Base-by-base conservation (phyloP, 345 rosid species). In the Crucihimalaya himalaica region DNA sequence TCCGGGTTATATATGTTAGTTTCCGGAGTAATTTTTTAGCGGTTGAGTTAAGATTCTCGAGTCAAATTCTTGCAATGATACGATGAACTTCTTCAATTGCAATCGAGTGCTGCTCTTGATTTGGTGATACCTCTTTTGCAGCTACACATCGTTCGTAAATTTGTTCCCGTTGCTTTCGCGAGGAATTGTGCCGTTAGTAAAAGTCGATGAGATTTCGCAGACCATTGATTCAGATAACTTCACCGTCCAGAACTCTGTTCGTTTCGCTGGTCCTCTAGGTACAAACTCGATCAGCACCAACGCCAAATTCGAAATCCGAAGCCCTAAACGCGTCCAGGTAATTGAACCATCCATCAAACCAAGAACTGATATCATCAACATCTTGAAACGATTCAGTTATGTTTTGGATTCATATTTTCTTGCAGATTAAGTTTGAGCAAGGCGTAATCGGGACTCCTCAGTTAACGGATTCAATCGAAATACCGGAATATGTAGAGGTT, bases 401-500 rank as follows among this genome's bases (percentile, higher is more conserved):
- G 12, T 35, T 16, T 37, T 10, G 51, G 19, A 10, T 11, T 5
- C 21, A n/a, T 4, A 0, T n/a, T 23, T 28, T 39, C 2, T 40
- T 72, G 56, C 65, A 92, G 97, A 87, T 93, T 77, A 93, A 86
- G 81, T 93, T 93, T 6, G 89, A 88, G 75, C 84, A 93, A 81
- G 95, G 97, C 21, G 50, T 93, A 8, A 93, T 93, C 19, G 98
- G 97, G 42, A 93, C 98, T 29, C 98, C 98, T 55, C 90, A 83
- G 82, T 76, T 90, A 70, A 93, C 97, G 0, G 98, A 93, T 73
- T 90, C 95, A 5, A 82, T 93, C 28, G 96, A 84, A 9, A 69
- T 92, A 16, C 98, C 95, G 0, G 97, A 93, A 54, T 84, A 79
- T n/a, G 87, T 88, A 2, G 91, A 90, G 29, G 80, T 93, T 66